Conservation (phyloP, 108 stramenopile genomes). For the Fragilariopsis cylindrus region DNA sequence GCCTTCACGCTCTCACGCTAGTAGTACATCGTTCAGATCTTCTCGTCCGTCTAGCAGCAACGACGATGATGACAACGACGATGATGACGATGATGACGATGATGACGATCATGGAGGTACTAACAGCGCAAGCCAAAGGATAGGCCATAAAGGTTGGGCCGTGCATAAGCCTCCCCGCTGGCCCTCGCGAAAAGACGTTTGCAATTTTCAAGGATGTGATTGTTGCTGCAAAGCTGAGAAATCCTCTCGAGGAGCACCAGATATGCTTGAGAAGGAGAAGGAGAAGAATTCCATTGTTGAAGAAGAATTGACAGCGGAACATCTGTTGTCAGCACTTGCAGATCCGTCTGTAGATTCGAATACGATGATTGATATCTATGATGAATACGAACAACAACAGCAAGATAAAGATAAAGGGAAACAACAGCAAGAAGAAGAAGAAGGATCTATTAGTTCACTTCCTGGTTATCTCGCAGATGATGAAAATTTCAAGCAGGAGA, state of each 20-base stretch:
- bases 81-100: constrained; percentile 16
- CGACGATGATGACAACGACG: not conserved
- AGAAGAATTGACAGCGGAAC: constrained; percentile 3
- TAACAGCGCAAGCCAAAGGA: constrained; percentile 79
- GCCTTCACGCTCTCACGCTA: no score
- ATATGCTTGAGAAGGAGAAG: constrained; percentile 2
- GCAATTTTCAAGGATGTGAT: constrained; percentile 65
- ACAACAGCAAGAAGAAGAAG: no score
- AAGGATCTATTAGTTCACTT: no score
- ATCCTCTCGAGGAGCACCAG: constrained; percentile 69
- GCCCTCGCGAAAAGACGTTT: constrained; percentile 52
- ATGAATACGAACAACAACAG: no score
- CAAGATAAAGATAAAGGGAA: no score
- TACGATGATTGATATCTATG: no score
- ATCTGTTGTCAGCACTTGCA: no score
- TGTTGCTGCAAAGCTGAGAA: constrained; percentile 77
- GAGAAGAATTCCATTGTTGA: constrained; percentile 3
- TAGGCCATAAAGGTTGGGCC: constrained; percentile 88
- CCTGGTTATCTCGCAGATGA: no score
- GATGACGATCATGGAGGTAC: constrained; percentile 8
- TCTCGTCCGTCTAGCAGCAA: no score
- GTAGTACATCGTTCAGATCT: no score
- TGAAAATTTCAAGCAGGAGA: no score
- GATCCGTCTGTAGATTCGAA: no score
- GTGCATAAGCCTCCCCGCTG: constrained; percentile 73